Evolutionary conservation across 805 yeast genomes (phyloP).

Genomic region (Candida sphagnicola): DNA sequence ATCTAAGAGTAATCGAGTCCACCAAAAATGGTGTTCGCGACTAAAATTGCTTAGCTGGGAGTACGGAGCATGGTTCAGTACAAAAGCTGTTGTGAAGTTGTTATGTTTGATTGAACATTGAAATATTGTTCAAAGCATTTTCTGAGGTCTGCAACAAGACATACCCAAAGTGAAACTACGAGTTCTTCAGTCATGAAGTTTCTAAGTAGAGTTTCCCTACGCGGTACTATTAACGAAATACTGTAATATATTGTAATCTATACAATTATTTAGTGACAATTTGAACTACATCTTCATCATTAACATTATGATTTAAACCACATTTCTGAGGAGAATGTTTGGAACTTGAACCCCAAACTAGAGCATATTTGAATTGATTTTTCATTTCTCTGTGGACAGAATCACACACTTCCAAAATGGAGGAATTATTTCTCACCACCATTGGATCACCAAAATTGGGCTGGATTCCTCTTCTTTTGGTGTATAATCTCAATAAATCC

Average conservation of each 20-base stretch:
- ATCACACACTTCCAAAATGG: conserved; percentile 86
- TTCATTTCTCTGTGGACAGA: conserved; percentile 90
- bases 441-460: conserved; percentile 88
- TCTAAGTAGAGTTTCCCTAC: too few relatives aligned
- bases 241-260: not conserved
- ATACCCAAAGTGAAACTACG: too few relatives aligned
- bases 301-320: conserved; percentile 76
- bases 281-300: conserved; percentile 93
- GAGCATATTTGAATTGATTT: conserved; percentile 86
- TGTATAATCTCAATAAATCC: conserved; percentile 73
- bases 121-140: too few relatives aligned
- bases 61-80: too few relatives aligned
- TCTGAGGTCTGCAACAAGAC: too few relatives aligned
- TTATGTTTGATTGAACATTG: too few relatives aligned
- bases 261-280: conserved; percentile 68
- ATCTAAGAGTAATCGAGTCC: too few relatives aligned
- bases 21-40: too few relatives aligned
- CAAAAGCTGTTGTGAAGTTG: too few relatives aligned
- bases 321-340: conserved; percentile 97
- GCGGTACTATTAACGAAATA: too few relatives aligned
- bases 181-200: too few relatives aligned
- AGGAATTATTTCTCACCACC: conserved; percentile 77
- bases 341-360: conserved; percentile 95
- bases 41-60: too few relatives aligned
- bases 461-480: conserved; percentile 77